Base-by-base conservation (phyloP, 75 land plant genomes). In the Chamaecyparis obtusa region DNA sequence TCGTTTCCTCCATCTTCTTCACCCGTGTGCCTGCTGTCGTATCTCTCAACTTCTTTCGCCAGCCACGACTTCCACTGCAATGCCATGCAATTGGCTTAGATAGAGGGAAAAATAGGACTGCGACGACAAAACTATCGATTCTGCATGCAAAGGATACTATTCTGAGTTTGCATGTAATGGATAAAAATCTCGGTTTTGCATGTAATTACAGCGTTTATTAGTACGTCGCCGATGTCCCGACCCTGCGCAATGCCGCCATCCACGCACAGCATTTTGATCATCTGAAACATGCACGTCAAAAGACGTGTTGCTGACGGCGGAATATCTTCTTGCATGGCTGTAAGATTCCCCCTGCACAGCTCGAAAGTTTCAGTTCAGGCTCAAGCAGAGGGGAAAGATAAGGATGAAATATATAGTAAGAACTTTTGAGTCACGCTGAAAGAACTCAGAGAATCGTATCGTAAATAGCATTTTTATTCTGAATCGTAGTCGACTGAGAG, bases 31-130 rank as follows among this genome's bases (percentile, higher is more conserved):
- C 36, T 33, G 77, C 8, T 36, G 80, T 77, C 36, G 39, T 64
- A 6, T 24, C 9, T 27, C 16, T 80, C 48, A 27, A 3, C 49
- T n/a, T 80, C 30, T 37, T 27, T 80, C 30, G 83, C 83, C 83
- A 80, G 32, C 83, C 83, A 80, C 13, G n/a, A 48, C 30, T 44
- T 30, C 83, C 83, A 80, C 83, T 80, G 83, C 24, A 7, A 21
- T 44, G 3, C 30, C 30, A 43, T 21, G n/a, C n/a, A 2, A 79
- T 79, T 7, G 5, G 11, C 13, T 71, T 71, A 71, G 30, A 10
- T n/a, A n/a, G n/a, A n/a, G n/a, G n/a, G 41, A 39, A 39, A 39
- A 1, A 39, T 39, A 39, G 2, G 41, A 39, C 41, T 39, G 41
- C 41, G 41, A 39, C 2, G 41, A 39, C 2, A 39, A 39, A 39